Evolutionary conservation across 2,329 filamentous ascomycete genomes (phyloP).

Genomic region (Aspergillus novoparasiticus): DNA sequence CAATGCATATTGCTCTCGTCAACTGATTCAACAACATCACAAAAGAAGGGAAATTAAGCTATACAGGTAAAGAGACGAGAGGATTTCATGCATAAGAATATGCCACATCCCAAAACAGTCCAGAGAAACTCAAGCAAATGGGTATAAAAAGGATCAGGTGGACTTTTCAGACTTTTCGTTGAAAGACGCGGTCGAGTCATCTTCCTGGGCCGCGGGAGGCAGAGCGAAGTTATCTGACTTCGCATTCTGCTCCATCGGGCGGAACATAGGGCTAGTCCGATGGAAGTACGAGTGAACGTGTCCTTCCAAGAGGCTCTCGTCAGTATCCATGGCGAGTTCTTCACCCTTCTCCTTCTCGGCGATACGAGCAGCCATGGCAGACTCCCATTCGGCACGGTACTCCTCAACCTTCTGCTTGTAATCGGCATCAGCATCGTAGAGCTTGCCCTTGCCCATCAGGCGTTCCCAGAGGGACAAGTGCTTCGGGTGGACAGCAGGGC

Average conservation of each 20-base stretch:
- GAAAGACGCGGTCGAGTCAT: conserved; percentile 23
- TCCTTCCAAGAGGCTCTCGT: conserved; percentile 51
- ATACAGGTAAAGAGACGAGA: conserved; percentile 10
- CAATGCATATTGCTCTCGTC: background rate
- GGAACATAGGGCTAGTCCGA: conserved; percentile 51
- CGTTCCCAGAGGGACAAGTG: conserved; percentile 91
- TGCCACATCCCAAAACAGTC: conserved; percentile 9
- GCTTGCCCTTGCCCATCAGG: conserved; percentile 72
- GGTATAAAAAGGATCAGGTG: conserved; percentile 13
- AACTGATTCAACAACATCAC: background rate
- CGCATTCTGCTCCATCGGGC: conserved; percentile 36
- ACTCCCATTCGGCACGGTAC: conserved; percentile 66
- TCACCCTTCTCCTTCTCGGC: conserved; percentile 50
- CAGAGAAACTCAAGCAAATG: conserved; percentile 10
- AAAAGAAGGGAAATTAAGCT: background rate
- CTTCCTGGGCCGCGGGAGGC: conserved; percentile 37
- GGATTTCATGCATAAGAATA: conserved; percentile 8
- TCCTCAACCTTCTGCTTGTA: conserved; percentile 83
- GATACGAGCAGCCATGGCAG: conserved; percentile 49
- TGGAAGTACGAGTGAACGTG: conserved; percentile 59
- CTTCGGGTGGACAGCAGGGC: conserved; percentile 85
- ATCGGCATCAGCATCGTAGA: conserved; percentile 81
- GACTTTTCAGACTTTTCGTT: conserved; percentile 28
- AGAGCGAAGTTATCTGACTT: conserved; percentile 37
- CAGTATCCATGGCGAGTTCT: conserved; percentile 39